These are phyloP conservation scores for Populus tomentosa DNA, from an alignment of 441 rosid genomes.

Conservation along the genomic window DNA sequence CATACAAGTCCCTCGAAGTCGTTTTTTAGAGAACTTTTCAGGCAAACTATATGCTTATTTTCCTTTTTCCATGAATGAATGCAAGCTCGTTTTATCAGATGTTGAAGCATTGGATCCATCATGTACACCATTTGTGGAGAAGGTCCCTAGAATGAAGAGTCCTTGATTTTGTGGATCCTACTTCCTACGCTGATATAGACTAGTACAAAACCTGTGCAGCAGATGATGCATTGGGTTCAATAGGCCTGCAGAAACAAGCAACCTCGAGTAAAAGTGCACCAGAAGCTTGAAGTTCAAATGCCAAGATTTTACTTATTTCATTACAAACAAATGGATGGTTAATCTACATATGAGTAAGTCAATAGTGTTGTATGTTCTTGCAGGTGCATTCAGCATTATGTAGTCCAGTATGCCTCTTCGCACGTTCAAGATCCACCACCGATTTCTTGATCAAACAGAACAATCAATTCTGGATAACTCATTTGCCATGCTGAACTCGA, in stretches of 20 bases:
- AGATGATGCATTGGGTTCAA: too few species aligned
- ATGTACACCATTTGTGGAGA: too few species aligned
- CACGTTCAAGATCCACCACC: conserved; percentile 99
- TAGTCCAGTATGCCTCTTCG: conserved; percentile 89
- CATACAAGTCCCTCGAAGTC: too few species aligned
- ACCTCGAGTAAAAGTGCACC: not conserved
- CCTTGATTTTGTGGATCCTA: too few species aligned
- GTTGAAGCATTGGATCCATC: too few species aligned
- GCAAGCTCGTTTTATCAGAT: too few species aligned
- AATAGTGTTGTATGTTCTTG: conserved; percentile 77
- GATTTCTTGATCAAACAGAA: conserved; percentile 44
- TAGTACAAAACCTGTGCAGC: too few species aligned
- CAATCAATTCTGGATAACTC: not conserved
- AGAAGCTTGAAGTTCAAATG: not conserved
- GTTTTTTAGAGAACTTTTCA: not conserved
- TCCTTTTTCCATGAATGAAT: not conserved
- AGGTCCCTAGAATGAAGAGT: too few species aligned
- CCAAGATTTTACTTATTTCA: not conserved
- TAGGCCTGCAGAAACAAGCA: too few species aligned
- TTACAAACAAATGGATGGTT: conserved; percentile 13
- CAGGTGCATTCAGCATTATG: conserved; percentile 88
- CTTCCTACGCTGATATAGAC: too few species aligned
- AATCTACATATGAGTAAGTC: conserved; percentile 70
- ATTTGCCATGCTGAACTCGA: not conserved
- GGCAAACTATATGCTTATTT: not conserved